Evolutionary conservation across 176 grass and related monocot species (phyloP).

Genomic region (Eleusine indica): DNA sequence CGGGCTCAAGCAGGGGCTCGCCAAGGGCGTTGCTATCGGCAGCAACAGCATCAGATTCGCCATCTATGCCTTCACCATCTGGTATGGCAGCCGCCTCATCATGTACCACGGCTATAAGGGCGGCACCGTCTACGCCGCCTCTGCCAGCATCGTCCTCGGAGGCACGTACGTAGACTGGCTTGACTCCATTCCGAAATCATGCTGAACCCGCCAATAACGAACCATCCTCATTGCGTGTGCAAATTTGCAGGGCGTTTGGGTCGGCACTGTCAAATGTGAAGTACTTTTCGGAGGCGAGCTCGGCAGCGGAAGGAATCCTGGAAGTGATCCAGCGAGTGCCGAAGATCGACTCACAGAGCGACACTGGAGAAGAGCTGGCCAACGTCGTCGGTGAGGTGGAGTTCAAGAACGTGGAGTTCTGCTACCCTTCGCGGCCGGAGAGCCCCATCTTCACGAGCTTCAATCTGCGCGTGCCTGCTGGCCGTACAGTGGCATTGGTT

Average conservation of each 20-base stretch:
- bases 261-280: slow-evolving; percentile 87
- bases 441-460: slow-evolving; percentile 79
- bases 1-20: slow-evolving; percentile 79
- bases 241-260: slow-evolving; percentile 61
- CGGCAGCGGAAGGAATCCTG: slow-evolving; percentile 64
- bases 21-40: slow-evolving; percentile 86
- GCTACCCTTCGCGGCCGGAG: slow-evolving; percentile 83
- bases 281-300: slow-evolving; percentile 88
- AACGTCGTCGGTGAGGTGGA: slow-evolving; percentile 77
- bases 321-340: slow-evolving; percentile 75
- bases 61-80: slow-evolving; percentile 78
- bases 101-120: slow-evolving; percentile 89
- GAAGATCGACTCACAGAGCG: slow-evolving; percentile 86
- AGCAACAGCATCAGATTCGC: slow-evolving; percentile 88
- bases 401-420: slow-evolving; percentile 76
- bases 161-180: slow-evolving; percentile 55
- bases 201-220: no score
- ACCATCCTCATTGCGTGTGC: neutral
- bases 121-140: slow-evolving; percentile 84
- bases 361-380: slow-evolving; percentile 56
- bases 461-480: slow-evolving; percentile 73
- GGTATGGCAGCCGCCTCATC: slow-evolving; percentile 92
- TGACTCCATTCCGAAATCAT: no score
- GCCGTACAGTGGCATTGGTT: slow-evolving; percentile 79
- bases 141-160: slow-evolving; percentile 64